Base-by-base conservation (phyloP, 2,329 filamentous ascomycete genomes). In the Parafenestella ontariensis region DNA sequence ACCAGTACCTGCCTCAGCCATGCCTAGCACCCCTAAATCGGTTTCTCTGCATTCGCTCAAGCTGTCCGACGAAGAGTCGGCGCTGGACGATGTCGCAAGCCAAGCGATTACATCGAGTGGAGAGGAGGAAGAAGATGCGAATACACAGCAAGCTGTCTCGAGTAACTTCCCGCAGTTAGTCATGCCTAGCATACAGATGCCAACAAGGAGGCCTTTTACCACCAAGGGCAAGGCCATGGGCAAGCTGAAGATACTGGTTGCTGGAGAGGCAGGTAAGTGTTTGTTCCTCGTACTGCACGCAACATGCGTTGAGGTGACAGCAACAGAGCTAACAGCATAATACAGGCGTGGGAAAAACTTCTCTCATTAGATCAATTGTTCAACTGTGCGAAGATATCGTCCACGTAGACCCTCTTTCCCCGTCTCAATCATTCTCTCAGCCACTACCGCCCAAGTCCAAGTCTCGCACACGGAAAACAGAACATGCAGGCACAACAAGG, bases 141-240 rank as follows among this genome's bases (percentile, higher is more conserved):
- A 67, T 26, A 64, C 59, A 23, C 65, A 63, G 47, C 53, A 58
- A 40, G 82, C 81, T 37, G 52, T 52, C 20, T 55, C 62, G n/a
- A 60, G 49, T 49, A 64, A 69, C 59, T 73, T 78, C 36, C 89
- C 89, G 21, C 93, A 98, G 75, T 83, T 99, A n/a, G 91, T 99
- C 56, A 99, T 99, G 95, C 95, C 95, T 5, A 96, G 92, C 70
- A 89, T 99, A 67, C 88, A 86, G 58, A 95, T 99, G 85, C 94
- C 95, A 3, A 90, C 87, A 56, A 87, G 95, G 45, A 85, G 92
- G 46, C 93, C 93, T 0, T 98, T 98, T 74, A 97, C 95, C 0
- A 87, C 90, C n/a, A 85, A 85, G 42, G 95, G 95, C 15, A 94
- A 89, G 77, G 84, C 83, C 29, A 85, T 98, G 73, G 94, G 94